These are phyloP conservation scores for Urochloa ruziziensis DNA, from an alignment of 176 grass and related monocot genomes.

Conservation along the genomic window DNA sequence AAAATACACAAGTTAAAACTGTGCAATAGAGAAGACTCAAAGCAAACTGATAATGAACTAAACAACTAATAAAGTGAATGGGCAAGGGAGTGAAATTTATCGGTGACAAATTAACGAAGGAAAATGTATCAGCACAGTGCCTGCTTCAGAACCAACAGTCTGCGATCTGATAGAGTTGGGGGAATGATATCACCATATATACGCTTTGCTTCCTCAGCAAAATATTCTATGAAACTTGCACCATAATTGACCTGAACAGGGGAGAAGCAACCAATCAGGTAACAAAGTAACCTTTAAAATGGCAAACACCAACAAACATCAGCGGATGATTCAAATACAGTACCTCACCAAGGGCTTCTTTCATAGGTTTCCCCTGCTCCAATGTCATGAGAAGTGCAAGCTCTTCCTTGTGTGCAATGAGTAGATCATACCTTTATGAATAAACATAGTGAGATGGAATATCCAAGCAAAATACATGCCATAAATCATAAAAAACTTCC, in stretches of 20 bases:
- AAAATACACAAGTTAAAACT: not conserved
- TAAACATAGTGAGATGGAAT: conserved; percentile 29
- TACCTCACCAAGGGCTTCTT: conserved; percentile 97
- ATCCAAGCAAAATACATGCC: conserved; percentile 8
- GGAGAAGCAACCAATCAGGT: conserved; percentile 20
- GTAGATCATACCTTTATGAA: conserved; percentile 82
- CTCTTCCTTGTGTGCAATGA: conserved; percentile 94
- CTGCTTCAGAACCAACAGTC: conserved; percentile 92
- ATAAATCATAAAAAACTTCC: not conserved
- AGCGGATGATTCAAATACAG: conserved; percentile 17
- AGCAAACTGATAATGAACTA: not conserved
- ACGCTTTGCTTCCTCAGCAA: conserved; percentile 91
- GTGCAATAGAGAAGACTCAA: not conserved
- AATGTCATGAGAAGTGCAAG: conserved; percentile 91
- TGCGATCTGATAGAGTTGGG: conserved; percentile 64
- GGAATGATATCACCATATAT: conserved; percentile 97
- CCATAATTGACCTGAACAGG: conserved; percentile 81
- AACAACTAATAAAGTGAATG: not conserved
- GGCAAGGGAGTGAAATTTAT: not conserved
- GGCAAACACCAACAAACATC: conserved; percentile 19
- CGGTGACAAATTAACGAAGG: not conserved
- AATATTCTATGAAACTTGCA: conserved; percentile 92
- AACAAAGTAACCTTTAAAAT: not conserved
- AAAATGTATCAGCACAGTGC: conserved; percentile 31
- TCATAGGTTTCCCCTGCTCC: conserved; percentile 93